Evolutionary conservation across 1,139 yeast species (phyloP).

Genomic region (Protomyces gravidus): DNA sequence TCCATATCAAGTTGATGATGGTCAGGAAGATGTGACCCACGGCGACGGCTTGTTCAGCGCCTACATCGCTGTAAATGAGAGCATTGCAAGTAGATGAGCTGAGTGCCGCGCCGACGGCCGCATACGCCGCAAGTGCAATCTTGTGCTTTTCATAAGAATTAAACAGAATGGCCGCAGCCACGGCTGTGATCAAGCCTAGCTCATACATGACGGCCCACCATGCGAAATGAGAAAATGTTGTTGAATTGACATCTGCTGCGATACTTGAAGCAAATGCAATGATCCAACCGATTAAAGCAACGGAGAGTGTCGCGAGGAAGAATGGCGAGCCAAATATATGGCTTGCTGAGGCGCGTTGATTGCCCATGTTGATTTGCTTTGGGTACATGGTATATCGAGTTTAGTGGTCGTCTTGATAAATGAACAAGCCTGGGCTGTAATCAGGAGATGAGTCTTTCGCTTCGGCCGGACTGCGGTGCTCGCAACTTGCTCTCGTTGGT

Average conservation of each 20-base stretch:
- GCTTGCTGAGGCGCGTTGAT: background rate
- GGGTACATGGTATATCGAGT: background rate
- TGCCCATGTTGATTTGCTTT: background rate
- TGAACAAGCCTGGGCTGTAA: too few species aligned
- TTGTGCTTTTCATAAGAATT: background rate
- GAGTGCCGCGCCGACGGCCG: conserved; percentile 20
- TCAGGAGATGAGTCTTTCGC: too few species aligned
- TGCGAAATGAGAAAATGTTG: conserved; percentile 67
- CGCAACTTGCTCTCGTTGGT: too few species aligned
- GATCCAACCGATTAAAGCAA: conserved; percentile 55
- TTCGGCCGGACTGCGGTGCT: too few species aligned
- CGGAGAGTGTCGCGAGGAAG: conserved; percentile 13
- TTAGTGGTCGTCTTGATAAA: too few species aligned
- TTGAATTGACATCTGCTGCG: conserved; percentile 44
- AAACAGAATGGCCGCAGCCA: conserved; percentile 38
- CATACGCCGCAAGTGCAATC: conserved; percentile 15
- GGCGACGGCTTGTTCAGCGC: conserved; percentile 78
- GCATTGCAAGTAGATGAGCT: conserved; percentile 62
- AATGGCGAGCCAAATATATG: conserved; percentile 24
- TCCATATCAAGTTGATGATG: conserved; percentile 73
- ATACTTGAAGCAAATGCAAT: conserved; percentile 83
- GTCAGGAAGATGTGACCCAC: conserved; percentile 86
- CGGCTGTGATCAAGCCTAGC: conserved; percentile 53
- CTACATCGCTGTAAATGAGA: conserved; percentile 62
- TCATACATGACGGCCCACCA: conserved; percentile 98